These are phyloP conservation scores for Apiospora sp. DNA, from an alignment of 2,329 filamentous ascomycete species.

Conservation along the genomic window DNA sequence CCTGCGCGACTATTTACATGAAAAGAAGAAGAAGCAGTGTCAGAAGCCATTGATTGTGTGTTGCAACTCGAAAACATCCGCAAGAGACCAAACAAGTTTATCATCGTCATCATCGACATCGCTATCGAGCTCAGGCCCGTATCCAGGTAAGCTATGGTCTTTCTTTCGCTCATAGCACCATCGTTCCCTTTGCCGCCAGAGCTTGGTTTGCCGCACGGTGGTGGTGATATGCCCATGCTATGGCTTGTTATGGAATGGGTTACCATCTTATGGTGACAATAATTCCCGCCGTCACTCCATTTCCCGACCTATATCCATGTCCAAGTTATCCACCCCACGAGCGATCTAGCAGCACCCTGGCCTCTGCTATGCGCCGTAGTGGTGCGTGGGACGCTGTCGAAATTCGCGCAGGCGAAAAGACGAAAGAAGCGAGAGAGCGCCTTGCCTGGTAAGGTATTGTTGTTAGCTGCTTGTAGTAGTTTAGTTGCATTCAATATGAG, in stretches of 20 bases:
- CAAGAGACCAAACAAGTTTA: not conserved
- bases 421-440: constrained; percentile 27
- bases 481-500: constrained; percentile 24
- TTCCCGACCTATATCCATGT: constrained; percentile 27
- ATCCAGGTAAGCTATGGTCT: not conserved
- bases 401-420: constrained; percentile 30
- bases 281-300: constrained; percentile 23
- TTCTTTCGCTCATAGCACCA: not conserved
- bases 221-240: constrained; percentile 20
- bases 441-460: constrained; percentile 34
- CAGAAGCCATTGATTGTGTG: not conserved
- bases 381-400: constrained; percentile 24
- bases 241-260: constrained; percentile 22
- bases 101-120: not conserved
- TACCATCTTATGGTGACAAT: constrained; percentile 21
- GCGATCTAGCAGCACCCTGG: constrained; percentile 28
- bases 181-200: constrained; percentile 9
- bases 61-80: not conserved
- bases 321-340: constrained; percentile 26
- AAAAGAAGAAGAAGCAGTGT: not conserved
- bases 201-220: constrained; percentile 9
- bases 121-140: not conserved
- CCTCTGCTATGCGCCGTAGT: constrained; percentile 19
- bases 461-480: constrained; percentile 33
- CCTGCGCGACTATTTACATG: constrained; percentile 13